Conservation (phyloP, 2,329 filamentous ascomycete genomes). For the Sclerotinia subarctica region DNA sequence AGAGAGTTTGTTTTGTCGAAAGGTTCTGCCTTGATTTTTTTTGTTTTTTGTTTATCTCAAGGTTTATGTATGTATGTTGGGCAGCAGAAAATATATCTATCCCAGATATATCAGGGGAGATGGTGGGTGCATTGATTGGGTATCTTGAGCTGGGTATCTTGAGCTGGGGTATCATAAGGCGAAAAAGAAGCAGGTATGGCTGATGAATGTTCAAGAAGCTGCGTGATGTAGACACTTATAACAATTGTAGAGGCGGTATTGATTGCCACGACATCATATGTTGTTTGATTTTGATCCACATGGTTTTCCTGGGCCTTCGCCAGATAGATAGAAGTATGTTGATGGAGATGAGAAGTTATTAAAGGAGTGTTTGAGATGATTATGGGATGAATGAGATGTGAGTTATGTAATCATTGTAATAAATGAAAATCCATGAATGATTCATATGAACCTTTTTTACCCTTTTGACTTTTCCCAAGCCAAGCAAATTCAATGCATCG, state of each 20-base stretch:
- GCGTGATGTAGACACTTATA: background rate
- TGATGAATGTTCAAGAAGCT: background rate
- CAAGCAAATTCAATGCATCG: background rate
- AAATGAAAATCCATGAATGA: background rate
- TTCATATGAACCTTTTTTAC: background rate
- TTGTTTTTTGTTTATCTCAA: background rate
- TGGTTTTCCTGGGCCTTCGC: background rate
- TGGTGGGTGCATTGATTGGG: background rate
- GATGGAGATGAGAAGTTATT: background rate
- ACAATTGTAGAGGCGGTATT: background rate
- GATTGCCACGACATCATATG: conserved; percentile 18
- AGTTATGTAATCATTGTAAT: too few relatives aligned
- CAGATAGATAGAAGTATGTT: background rate
- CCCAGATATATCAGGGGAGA: background rate
- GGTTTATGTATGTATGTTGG: background rate
- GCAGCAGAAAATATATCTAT: background rate
- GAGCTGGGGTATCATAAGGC: conserved; percentile 1
- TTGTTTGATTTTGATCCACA: conserved; percentile 9
- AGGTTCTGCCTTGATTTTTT: background rate
- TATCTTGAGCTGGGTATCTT: conserved; percentile 8
- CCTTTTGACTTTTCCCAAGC: background rate
- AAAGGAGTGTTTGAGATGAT: background rate
- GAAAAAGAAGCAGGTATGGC: background rate
- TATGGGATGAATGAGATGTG: too few relatives aligned
- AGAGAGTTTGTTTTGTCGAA: background rate